These are phyloP conservation scores for Botrytis hyacinthi DNA, from an alignment of 2,329 filamentous ascomycete genomes.

Conservation along the genomic window DNA sequence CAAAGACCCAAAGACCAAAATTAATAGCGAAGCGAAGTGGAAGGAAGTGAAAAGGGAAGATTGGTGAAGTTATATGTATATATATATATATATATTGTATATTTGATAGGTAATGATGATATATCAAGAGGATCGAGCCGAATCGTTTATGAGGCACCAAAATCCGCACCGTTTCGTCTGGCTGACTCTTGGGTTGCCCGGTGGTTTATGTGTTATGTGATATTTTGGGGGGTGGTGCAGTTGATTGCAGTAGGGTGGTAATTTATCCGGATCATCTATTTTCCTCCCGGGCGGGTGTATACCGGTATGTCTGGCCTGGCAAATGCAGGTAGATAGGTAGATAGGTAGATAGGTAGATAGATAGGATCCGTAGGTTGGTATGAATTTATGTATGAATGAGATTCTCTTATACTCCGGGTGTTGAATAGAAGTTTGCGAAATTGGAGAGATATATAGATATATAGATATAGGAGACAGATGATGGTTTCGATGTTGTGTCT, in stretches of 20 bases:
- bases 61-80: background rate
- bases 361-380: no score
- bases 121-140: background rate
- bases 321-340: background rate
- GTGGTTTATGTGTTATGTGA: background rate
- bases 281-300: constrained; percentile 4
- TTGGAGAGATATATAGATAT: background rate
- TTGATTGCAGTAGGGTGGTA: background rate
- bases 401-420: background rate
- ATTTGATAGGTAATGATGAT: background rate
- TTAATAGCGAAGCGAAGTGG: background rate
- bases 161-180: background rate
- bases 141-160: background rate
- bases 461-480: background rate
- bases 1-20: no score
- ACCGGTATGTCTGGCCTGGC: background rate
- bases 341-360: no score
- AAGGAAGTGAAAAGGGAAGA: background rate
- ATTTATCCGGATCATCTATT: constrained; percentile 12
- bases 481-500: background rate
- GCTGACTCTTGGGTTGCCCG: background rate
- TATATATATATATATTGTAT: background rate
- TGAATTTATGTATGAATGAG: background rate
- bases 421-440: background rate
- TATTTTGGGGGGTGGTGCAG: background rate